Evolutionary conservation across 495 filamentous ascomycete genomes (phyloP), one percentile per base, ranked within the genome.

Genomic region (Daldinia bambusicola): DNA sequence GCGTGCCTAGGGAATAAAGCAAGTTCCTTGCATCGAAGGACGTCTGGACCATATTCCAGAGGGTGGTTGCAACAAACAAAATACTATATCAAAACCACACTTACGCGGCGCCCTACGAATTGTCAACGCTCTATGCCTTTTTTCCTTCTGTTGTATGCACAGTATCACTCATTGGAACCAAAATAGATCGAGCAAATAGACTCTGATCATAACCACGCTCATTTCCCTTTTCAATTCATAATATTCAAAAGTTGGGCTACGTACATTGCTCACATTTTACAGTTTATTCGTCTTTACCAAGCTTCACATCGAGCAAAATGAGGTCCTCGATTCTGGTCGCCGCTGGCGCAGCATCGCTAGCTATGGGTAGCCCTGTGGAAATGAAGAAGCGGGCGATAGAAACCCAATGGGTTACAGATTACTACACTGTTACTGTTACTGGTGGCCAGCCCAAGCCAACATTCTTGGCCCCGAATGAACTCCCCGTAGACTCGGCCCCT

Each of bases 311-410:
- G 31, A 41, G 55, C 80, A 87, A 85, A 38, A 95, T 96, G 93
- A 92, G 87, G 79, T 88, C 84, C 61, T 89, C 90, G 36, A 75
- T 88, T 61, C 58, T 92, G 59, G 67, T 92, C 71, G 83, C 88
- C 74, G 84, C 86, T 50, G 80, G 90, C 75, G 84, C 87, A 77
- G 91, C 89, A 55, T 80, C 87, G 66, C 81, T 91, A 79, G 87
- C 84, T 56, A 71, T 88, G 68, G 89, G 87, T 65, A 82, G 78
- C 56, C 91, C 91, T 10, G 63, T 89, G 18, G 81, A 87, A 62
- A 84, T 86, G 79, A 81, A 87, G 63, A 84, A 86, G 79, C 86
- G 87, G 61, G 83, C 81, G 71, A 74, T 85, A 57, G 80, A 86
- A 70, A 87, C 84, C 55, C 80, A 87, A 31, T 81, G 84, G 77